Conservation (phyloP, 768 basidiomycete genomes). For the Tricholoma sp. region DNA sequence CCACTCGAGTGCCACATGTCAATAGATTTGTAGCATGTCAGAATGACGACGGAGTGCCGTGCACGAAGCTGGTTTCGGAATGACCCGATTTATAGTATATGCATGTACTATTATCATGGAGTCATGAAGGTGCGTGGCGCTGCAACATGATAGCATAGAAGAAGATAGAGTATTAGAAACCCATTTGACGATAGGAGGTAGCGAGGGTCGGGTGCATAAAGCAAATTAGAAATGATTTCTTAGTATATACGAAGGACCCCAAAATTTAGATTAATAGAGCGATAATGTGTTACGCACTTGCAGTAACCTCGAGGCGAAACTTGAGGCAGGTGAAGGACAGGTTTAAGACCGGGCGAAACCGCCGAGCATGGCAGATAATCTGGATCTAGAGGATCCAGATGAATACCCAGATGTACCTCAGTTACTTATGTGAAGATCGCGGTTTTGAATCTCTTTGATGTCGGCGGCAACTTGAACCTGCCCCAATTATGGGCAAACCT, state of each 20-base stretch:
- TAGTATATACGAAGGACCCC: background rate
- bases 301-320: constrained; percentile 22
- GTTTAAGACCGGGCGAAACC: constrained; percentile 26
- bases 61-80: background rate
- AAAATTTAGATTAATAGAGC: background rate
- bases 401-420: constrained; percentile 5
- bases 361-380: constrained; percentile 18
- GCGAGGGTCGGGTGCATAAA: background rate
- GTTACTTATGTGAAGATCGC: constrained; percentile 12
- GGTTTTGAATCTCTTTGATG: constrained; percentile 16
- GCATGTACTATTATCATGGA: background rate
- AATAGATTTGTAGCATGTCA: background rate
- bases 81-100: constrained; percentile 7
- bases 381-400: constrained; percentile 12
- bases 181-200: too few relatives aligned
- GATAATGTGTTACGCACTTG: constrained; percentile 13
- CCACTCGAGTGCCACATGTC: background rate
- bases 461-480: constrained; percentile 20
- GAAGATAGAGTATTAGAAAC: too few relatives aligned
- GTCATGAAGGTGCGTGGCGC: background rate
- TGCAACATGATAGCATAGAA: background rate
- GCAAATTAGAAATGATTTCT: too few relatives aligned
- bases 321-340: constrained; percentile 3
- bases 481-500: constrained; percentile 11
- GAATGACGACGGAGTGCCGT: constrained; percentile 7